Conservation (phyloP, 768 basidiomycete species). For the Plicaturopsis crispa region DNA sequence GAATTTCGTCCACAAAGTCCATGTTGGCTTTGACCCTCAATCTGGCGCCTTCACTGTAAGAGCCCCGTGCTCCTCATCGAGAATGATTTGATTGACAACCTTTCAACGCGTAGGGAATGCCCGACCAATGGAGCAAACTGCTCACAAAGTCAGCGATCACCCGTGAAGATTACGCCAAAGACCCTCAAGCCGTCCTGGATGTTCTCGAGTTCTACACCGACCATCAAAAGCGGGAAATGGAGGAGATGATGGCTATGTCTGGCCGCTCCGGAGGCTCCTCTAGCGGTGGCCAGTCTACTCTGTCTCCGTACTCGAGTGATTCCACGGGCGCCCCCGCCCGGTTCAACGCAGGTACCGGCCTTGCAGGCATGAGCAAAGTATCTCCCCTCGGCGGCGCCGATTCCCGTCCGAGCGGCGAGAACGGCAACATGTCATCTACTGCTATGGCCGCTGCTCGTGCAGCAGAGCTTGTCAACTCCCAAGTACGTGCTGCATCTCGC, state of each 20-base stretch:
- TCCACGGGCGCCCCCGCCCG: constrained; percentile 55
- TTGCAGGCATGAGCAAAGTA: constrained; percentile 63
- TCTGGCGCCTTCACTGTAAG: constrained; percentile 91
- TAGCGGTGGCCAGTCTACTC: constrained; percentile 20
- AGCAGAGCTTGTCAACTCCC: constrained; percentile 56
- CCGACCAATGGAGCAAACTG: constrained; percentile 96
- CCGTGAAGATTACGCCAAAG: constrained; percentile 93
- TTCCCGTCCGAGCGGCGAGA: constrained; percentile 28
- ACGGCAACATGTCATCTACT: too few species aligned
- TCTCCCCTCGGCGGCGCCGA: constrained; percentile 22
- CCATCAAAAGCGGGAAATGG: constrained; percentile 91
- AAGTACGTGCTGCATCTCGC: constrained; percentile 30
- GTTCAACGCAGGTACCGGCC: constrained; percentile 88
- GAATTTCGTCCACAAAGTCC: constrained; percentile 98
- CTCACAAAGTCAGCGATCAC: constrained; percentile 97
- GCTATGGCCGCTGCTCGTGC: constrained; percentile 48
- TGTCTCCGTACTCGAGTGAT: constrained; percentile 24
- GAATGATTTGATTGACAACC: not conserved
- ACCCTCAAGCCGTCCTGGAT: constrained; percentile 95
- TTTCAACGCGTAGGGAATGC: constrained; percentile 64
- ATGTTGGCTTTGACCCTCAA: constrained; percentile 93
- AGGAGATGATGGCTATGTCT: constrained; percentile 41
- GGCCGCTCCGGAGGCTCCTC: constrained; percentile 7
- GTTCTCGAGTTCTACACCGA: constrained; percentile 99
- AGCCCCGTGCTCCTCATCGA: constrained; percentile 11